These are phyloP conservation scores for Didymella glomerata DNA, from an alignment of 2,329 filamentous ascomycete genomes.

Conservation along the genomic window DNA sequence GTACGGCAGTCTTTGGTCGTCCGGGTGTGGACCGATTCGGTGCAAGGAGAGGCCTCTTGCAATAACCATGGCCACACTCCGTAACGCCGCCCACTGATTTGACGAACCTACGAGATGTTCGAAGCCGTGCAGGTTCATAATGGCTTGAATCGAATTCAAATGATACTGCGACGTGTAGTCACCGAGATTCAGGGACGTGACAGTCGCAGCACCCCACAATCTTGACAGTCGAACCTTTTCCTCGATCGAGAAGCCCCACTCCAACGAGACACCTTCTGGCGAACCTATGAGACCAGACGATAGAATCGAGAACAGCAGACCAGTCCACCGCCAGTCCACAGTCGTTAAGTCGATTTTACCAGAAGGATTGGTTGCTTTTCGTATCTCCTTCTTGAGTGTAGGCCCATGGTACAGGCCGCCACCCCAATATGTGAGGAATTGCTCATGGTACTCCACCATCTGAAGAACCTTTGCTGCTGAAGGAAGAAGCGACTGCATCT, in stretches of 20 bases:
- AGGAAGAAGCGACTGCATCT: conserved; percentile 53
- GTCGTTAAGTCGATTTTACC: conserved; percentile 50
- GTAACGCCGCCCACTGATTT: conserved; percentile 57
- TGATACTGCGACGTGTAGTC: conserved; percentile 55
- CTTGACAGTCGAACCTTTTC: conserved; percentile 55
- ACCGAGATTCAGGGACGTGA: conserved; percentile 57
- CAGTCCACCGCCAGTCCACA: conserved; percentile 52
- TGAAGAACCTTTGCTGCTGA: conserved; percentile 31
- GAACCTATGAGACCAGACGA: conserved; percentile 56
- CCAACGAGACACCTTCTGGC: conserved; percentile 43
- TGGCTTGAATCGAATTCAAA: conserved; percentile 55
- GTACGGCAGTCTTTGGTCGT: conserved; percentile 31
- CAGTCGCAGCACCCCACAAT: conserved; percentile 57
- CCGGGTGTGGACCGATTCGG: conserved; percentile 38
- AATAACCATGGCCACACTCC: conserved; percentile 57
- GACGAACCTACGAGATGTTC: conserved; percentile 60
- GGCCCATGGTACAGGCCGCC: conserved; percentile 52
- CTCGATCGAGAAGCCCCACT: conserved; percentile 56
- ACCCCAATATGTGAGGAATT: conserved; percentile 52
- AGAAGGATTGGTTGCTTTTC: conserved; percentile 50
- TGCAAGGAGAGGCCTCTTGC: conserved; percentile 60
- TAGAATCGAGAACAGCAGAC: conserved; percentile 55
- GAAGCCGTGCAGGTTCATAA: conserved; percentile 59
- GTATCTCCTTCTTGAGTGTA: conserved; percentile 51
- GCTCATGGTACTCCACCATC: conserved; percentile 53